A percentile compares a stretch with the other conserved stretches of the same genome.
Conservation (phyloP, 768 basidiomycete species). For the Hygrocybe punicea region DNA sequence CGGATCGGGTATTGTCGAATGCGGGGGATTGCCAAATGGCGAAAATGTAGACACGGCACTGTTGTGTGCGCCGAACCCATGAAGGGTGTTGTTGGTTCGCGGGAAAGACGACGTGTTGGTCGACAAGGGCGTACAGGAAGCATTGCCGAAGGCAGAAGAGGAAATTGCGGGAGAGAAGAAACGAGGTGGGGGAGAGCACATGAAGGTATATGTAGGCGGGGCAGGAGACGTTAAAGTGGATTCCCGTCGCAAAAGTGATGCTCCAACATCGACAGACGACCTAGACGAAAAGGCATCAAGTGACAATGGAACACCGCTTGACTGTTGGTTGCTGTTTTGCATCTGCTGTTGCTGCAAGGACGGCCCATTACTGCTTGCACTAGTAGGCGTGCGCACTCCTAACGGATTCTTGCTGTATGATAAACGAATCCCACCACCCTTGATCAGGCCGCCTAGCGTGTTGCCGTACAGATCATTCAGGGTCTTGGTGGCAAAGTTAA, state of each 20-base stretch:
- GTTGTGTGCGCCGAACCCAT: conserved; percentile 20
- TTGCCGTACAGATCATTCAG: conserved; percentile 88
- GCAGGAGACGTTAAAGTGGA: conserved; percentile 19
- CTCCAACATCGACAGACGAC: conserved; percentile 18
- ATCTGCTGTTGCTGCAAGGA: conserved; percentile 45
- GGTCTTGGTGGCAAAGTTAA: conserved; percentile 78
- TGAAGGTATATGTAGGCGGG: conserved; percentile 27
- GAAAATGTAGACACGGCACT: conserved; percentile 31
- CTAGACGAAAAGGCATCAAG: conserved; percentile 14
- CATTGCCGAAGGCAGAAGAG: conserved; percentile 26
- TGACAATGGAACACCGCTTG: conserved; percentile 4
- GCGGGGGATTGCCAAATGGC: conserved; percentile 36
- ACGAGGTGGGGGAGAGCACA: conserved; percentile 46
- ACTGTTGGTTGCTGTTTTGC: conserved; percentile 27
- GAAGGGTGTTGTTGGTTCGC: conserved; percentile 27
- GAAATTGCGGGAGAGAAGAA: conserved; percentile 43
- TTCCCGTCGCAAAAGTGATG: conserved; percentile 21
- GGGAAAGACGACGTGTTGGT: conserved; percentile 37
- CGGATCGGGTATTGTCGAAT: conserved; percentile 40
- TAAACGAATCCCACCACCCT: conserved; percentile 91
- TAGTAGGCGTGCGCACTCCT: conserved; percentile 82
- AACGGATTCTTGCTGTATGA: conserved; percentile 98
- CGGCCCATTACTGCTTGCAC: conserved; percentile 41
- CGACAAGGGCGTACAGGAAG: conserved; percentile 30
- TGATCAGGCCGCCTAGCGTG: conserved; percentile 86